phyloP scores from a whole-genome alignment of 2,329 filamentous ascomycete genomes.

The Chrysoporthe cubensis region DNA sequence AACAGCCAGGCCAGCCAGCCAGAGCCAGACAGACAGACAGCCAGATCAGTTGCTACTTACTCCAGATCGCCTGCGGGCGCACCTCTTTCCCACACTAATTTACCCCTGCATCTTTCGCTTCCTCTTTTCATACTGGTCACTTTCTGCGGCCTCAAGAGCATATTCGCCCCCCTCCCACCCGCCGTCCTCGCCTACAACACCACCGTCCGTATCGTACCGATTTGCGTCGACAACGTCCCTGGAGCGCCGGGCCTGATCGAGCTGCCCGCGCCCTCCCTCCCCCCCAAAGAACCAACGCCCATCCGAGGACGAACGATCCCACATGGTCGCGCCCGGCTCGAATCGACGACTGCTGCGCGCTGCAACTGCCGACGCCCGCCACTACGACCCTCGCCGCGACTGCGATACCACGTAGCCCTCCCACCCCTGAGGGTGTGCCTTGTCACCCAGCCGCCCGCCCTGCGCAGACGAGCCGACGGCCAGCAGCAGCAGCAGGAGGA shows the following conservation, averaged over 20 bases:
- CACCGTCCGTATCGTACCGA: neutral
- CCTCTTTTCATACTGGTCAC: constrained; percentile 8
- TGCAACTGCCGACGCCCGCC: constrained; percentile 21
- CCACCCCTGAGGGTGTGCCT: constrained; percentile 25
- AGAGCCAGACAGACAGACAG: neutral
- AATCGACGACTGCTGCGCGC: constrained; percentile 19
- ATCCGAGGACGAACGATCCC: constrained; percentile 6
- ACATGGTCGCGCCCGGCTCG: constrained; percentile 24
- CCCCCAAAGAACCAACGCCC: neutral
- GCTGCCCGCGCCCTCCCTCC: neutral
- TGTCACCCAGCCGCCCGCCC: neutral
- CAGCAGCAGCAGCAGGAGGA: neutral
- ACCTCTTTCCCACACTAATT: constrained; percentile 18
- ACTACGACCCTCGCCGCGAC: constrained; percentile 5
- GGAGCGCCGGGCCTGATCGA: too few relatives aligned
- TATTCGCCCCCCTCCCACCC: neutral
- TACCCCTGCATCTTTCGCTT: constrained; percentile 17
- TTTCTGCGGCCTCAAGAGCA: neutral
- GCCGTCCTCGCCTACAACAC: neutral
- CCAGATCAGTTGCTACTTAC: neutral
- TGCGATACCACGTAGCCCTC: neutral
- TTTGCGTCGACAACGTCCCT: neutral
- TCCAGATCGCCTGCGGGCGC: constrained; percentile 1
- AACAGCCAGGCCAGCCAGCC: too few relatives aligned
- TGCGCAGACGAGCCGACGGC: neutral